A percentile compares a stretch with the other conserved stretches of the same genome.
Conservation (phyloP, 768 basidiomycete species). For the Tricholomella constricta region DNA sequence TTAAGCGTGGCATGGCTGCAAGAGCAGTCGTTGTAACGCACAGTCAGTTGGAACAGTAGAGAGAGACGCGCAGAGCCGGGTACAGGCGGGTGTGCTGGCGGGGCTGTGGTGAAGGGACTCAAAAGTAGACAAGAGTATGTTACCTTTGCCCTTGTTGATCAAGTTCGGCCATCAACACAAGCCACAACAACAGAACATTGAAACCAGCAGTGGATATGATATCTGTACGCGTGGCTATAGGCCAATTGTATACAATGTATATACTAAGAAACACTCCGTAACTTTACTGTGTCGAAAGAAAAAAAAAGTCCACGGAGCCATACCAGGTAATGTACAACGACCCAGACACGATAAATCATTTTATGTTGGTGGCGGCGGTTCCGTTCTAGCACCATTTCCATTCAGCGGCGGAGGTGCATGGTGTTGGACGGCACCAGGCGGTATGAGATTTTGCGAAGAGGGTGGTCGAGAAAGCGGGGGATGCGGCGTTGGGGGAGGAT, state of each 20-base stretch:
- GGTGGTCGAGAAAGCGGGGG: conserved; percentile 54
- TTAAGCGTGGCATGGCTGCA: conserved; percentile 12
- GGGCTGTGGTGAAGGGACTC: background rate
- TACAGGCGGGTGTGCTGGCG: background rate
- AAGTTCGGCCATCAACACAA: background rate
- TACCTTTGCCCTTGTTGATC: background rate
- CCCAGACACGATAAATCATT: conserved; percentile 13
- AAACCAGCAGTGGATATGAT: background rate
- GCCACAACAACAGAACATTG: conserved; percentile 3
- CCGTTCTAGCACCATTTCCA: conserved; percentile 44
- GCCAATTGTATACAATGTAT: conserved; percentile 9
- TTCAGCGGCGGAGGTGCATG: conserved; percentile 37
- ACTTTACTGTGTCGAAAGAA: background rate
- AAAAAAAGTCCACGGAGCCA: conserved; percentile 4
- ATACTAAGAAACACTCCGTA: conserved; percentile 2
- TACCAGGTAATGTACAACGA: conserved; percentile 9
- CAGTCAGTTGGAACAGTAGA: conserved; percentile 1
- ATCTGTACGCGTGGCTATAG: background rate
- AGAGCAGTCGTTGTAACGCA: conserved; percentile 17
- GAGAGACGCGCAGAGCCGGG: background rate
- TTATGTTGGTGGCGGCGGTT: conserved; percentile 38
- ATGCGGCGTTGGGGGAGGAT: conserved; percentile 31
- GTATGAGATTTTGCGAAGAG: conserved; percentile 62
- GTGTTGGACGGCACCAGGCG: conserved; percentile 40
- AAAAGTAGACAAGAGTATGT: background rate